phyloP scores from a whole-genome alignment of 176 grass and related monocot genomes.

The Triticum monococcum region DNA sequence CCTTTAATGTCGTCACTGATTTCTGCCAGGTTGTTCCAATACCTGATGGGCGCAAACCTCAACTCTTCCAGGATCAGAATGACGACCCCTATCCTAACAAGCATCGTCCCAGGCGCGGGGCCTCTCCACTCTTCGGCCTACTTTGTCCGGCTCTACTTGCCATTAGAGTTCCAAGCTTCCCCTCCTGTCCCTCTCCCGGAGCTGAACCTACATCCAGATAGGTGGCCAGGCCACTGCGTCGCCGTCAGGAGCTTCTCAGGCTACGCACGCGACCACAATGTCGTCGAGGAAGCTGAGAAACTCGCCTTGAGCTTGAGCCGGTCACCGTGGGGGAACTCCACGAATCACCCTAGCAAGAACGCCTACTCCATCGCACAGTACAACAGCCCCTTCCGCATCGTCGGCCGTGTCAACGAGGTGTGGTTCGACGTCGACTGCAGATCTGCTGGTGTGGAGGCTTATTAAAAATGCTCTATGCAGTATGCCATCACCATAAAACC shows the following conservation, averaged over 20 bases:
- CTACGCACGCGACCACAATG: slow-evolving; percentile 60
- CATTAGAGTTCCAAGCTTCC: slow-evolving; percentile 64
- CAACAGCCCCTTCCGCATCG: slow-evolving; percentile 58
- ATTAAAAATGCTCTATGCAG: slow-evolving; percentile 28
- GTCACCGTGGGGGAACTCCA: slow-evolving; percentile 63
- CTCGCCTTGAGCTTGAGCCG: slow-evolving; percentile 62
- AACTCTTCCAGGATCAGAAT: slow-evolving; percentile 84
- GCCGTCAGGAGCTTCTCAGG: slow-evolving; percentile 68
- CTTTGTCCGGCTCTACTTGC: slow-evolving; percentile 65
- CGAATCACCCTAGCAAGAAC: slow-evolving; percentile 38
- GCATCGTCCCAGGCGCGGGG: slow-evolving; percentile 57
- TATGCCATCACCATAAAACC: background rate
- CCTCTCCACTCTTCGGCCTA: slow-evolving; percentile 73
- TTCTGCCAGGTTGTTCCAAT: slow-evolving; percentile 69
- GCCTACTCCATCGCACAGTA: slow-evolving; percentile 90
- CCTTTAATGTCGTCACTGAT: background rate
- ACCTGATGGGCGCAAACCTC: slow-evolving; percentile 86
- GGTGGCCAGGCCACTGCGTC: slow-evolving; percentile 72
- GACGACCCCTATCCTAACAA: slow-evolving; percentile 75
- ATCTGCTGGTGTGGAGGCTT: slow-evolving; percentile 45
- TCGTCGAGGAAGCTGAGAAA: slow-evolving; percentile 79
- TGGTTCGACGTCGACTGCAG: slow-evolving; percentile 71
- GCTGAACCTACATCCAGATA: slow-evolving; percentile 62
- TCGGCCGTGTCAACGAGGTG: slow-evolving; percentile 78
- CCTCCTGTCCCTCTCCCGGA: slow-evolving; percentile 79